Conservation (phyloP, 2,329 filamentous ascomycete species). For the Apiospora koreana region DNA sequence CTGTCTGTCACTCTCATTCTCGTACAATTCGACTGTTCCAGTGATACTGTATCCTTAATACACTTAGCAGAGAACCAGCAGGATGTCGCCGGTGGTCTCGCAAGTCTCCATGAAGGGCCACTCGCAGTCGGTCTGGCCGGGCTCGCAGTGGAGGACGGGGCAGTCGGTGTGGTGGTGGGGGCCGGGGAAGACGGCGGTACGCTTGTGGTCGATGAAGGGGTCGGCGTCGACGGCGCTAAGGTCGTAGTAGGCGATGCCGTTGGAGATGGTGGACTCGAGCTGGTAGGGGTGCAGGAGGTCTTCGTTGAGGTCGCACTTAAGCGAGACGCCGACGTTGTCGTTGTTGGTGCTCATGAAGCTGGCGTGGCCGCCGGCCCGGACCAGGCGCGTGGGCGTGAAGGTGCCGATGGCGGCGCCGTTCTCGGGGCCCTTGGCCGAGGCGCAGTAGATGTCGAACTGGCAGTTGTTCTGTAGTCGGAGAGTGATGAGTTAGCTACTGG, state of each 20-base stretch:
- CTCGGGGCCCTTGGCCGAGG: neutral
- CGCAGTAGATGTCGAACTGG: conserved; percentile 10
- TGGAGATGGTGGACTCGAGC: conserved; percentile 21
- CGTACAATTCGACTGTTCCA: neutral
- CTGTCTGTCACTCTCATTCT: neutral
- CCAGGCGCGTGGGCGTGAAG: neutral
- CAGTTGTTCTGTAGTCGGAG: neutral
- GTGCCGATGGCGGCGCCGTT: neutral
- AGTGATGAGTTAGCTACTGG: neutral
- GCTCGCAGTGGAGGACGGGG: conserved; percentile 18
- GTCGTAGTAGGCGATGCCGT: conserved; percentile 23
- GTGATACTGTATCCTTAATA: too few species aligned
- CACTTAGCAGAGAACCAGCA: neutral
- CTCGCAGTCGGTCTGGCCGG: conserved; percentile 19
- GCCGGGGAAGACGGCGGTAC: conserved; percentile 22
- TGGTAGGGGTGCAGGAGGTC: conserved; percentile 21
- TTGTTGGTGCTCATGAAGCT: conserved; percentile 15
- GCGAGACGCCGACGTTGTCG: conserved; percentile 23
- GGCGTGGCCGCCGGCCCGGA: neutral
- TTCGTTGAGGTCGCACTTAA: conserved; percentile 21
- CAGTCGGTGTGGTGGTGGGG: conserved; percentile 12
- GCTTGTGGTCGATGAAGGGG: conserved; percentile 21
- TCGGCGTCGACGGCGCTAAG: conserved; percentile 23
- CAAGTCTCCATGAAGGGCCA: conserved; percentile 18
- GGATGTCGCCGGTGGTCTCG: neutral